Conservation (phyloP, 345 rosid genomes). For the Gossypium rotundifolium region DNA sequence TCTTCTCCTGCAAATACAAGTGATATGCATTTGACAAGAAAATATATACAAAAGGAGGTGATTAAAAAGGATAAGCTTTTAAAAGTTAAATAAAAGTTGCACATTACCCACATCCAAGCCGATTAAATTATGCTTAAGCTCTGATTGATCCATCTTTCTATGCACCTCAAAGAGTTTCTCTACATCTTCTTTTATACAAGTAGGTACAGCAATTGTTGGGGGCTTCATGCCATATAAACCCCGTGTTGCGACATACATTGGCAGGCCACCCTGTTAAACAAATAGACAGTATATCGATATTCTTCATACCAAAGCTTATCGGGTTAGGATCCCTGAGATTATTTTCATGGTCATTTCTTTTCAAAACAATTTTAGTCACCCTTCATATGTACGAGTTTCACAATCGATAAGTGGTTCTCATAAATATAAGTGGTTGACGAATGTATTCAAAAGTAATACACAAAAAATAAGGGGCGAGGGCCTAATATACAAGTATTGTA, state of each 20-base stretch:
- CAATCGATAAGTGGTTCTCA: background rate
- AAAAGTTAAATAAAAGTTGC: background rate
- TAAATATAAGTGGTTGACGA: background rate
- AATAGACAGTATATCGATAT: background rate
- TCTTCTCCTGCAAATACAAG: constrained; percentile 66
- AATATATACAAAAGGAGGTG: background rate
- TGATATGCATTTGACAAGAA: background rate
- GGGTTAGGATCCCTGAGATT: background rate
- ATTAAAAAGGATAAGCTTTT: background rate
- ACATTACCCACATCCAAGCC: constrained; percentile 82
- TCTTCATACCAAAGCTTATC: background rate
- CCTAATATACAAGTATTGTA: background rate
- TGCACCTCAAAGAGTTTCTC: constrained; percentile 77
- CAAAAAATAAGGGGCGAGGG: too few relatives aligned
- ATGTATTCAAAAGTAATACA: background rate
- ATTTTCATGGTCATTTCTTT: background rate
- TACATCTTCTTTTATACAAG: constrained; percentile 54
- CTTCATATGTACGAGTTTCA: background rate
- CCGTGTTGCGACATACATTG: constrained; percentile 93
- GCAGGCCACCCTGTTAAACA: constrained; percentile 66
- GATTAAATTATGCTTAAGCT: constrained; percentile 60
- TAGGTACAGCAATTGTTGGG: constrained; percentile 75
- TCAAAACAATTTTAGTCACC: background rate
- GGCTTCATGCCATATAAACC: constrained; percentile 81
- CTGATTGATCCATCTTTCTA: constrained; percentile 71